phyloP scores from a whole-genome alignment of 1,139 yeast species.

The Geotrichum candidum region DNA sequence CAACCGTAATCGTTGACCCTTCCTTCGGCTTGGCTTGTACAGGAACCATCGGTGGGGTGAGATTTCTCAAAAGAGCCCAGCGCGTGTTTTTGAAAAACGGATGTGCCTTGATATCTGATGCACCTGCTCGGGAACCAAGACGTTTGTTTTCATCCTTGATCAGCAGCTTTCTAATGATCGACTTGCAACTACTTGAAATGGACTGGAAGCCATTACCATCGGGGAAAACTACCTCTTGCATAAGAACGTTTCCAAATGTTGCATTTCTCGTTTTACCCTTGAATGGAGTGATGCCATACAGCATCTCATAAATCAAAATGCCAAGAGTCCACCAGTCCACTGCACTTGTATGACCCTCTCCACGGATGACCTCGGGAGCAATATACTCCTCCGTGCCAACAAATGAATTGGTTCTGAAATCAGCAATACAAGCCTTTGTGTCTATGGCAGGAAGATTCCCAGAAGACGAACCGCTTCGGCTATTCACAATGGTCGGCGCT shows the following conservation, averaged over 20 bases:
- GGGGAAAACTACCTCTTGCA: slow-evolving; percentile 71
- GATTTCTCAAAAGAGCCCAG: slow-evolving; percentile 91
- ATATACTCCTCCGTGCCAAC: slow-evolving; percentile 98
- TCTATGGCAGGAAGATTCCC: slow-evolving; percentile 48
- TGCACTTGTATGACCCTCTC: slow-evolving; percentile 94
- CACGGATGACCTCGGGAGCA: slow-evolving; percentile 95
- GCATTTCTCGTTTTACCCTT: slow-evolving; percentile 83
- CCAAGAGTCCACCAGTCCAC: slow-evolving; percentile 99
- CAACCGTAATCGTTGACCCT: background rate
- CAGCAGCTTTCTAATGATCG: slow-evolving; percentile 68
- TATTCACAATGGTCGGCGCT: slow-evolving; percentile 46
- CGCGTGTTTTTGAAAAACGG: slow-evolving; percentile 83
- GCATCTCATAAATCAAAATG: slow-evolving; percentile 84
- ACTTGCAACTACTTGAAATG: slow-evolving; percentile 68
- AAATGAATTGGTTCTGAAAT: slow-evolving; percentile 91
- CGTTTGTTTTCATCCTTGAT: slow-evolving; percentile 85
- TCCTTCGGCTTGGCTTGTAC: slow-evolving; percentile 45
- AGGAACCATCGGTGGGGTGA: slow-evolving; percentile 92
- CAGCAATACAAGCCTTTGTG: slow-evolving; percentile 90
- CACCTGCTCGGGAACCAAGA: slow-evolving; percentile 90
- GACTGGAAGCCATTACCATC: slow-evolving; percentile 38
- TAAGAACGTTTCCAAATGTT: slow-evolving; percentile 81
- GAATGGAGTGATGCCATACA: slow-evolving; percentile 92
- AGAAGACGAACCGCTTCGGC: slow-evolving; percentile 30
- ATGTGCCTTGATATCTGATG: slow-evolving; percentile 86